Percentiles rank a stretch among this genome's conserved stretches.
phyloP scores from a whole-genome alignment of 225 moss, liverwort and hornwort genomes.

The Physcomitrium patens region DNA sequence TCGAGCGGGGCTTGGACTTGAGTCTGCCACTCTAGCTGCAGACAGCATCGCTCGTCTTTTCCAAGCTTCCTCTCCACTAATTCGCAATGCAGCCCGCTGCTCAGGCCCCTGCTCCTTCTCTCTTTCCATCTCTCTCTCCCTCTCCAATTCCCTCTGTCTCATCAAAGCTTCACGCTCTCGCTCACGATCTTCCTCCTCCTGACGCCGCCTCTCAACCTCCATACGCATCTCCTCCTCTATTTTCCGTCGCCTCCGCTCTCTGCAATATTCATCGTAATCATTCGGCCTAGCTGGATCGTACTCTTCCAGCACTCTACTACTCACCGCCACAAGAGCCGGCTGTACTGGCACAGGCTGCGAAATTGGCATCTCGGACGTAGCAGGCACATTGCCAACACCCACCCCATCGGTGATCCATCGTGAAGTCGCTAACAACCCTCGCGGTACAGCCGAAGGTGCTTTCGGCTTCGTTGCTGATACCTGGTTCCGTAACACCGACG shows the following conservation, averaged over 20 bases:
- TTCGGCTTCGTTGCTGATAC: constrained; percentile 56
- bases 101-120: constrained; percentile 68
- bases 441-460: constrained; percentile 12
- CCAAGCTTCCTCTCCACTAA: constrained; percentile 99
- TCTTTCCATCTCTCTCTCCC: constrained; percentile 73
- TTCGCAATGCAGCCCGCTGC: constrained; percentile 85
- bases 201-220: constrained; percentile 82
- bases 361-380: constrained; percentile 48
- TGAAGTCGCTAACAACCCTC: constrained; percentile 43
- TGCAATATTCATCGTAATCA: constrained; percentile 92
- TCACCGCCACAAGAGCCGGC: constrained; percentile 81
- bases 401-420: constrained; percentile 64
- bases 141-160: constrained; percentile 66
- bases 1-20: constrained; percentile 73
- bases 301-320: constrained; percentile 86
- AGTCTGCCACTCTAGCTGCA: constrained; percentile 63
- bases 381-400: constrained; percentile 35
- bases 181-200: constrained; percentile 94
- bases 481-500: constrained; percentile 89
- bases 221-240: constrained; percentile 94
- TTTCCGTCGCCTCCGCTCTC: constrained; percentile 88
- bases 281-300: constrained; percentile 96
- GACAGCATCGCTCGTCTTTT: constrained; percentile 96
- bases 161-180: constrained; percentile 70
- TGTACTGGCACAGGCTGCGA: constrained; percentile 69